Percentiles rank a stretch among this genome's conserved stretches.
phyloP scores from a whole-genome alignment of 1,284 basidiomycete genomes.

The Marasmius fiardii region DNA sequence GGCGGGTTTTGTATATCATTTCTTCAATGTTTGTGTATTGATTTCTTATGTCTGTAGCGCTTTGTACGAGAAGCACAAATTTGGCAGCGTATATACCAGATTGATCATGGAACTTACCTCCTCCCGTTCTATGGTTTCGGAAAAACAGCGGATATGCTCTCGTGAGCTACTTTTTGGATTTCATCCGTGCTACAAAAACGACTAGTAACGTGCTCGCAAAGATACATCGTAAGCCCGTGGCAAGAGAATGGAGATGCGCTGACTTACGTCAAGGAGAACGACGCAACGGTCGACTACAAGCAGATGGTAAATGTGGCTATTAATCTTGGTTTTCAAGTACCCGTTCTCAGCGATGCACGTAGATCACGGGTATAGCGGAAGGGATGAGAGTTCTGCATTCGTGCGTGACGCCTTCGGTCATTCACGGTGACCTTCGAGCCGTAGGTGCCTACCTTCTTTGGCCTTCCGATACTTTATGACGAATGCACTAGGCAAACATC shows the following conservation, averaged over 20 bases:
- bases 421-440: slow-evolving; percentile 53
- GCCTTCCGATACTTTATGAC: slow-evolving; percentile 20
- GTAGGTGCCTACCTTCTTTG: not conserved
- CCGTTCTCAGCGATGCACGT: not conserved
- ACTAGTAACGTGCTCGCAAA: slow-evolving; percentile 19
- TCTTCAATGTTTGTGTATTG: not conserved
- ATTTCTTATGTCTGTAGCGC: slow-evolving; percentile 29
- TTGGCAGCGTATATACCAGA: slow-evolving; percentile 48
- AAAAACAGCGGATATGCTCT: slow-evolving; percentile 47
- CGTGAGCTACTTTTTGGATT: slow-evolving; percentile 28
- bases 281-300: slow-evolving; percentile 34
- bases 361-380: slow-evolving; percentile 41
- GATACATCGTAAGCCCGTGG: slow-evolving; percentile 57
- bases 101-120: slow-evolving; percentile 45
- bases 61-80: slow-evolving; percentile 49
- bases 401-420: slow-evolving; percentile 41
- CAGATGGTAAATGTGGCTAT: slow-evolving; percentile 32
- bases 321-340: not conserved
- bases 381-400: slow-evolving; percentile 46
- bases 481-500: not conserved
- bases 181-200: not conserved
- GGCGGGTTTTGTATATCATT: slow-evolving; percentile 26
- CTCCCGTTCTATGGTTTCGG: slow-evolving; percentile 54
- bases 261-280: slow-evolving; percentile 38
- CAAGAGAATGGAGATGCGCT: slow-evolving; percentile 49